Base-by-base conservation (phyloP, 176 grass and related monocot species). In the Neostapfia colusana region DNA sequence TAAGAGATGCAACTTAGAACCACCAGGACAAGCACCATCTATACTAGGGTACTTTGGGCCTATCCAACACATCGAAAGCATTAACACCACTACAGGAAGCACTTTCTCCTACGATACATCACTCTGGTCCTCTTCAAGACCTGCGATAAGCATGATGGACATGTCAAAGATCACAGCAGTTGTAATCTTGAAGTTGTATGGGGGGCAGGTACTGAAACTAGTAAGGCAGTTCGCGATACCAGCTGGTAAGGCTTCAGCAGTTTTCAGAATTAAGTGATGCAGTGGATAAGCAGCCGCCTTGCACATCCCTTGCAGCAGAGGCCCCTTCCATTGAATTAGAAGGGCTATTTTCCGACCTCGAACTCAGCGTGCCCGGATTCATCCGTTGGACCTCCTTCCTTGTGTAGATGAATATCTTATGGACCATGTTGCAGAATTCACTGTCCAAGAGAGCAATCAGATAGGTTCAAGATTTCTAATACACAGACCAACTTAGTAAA, bases 331-430 rank as follows among this genome's bases (percentile, higher is more conserved):
- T 77, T 2, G 87, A 91, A 84, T 87, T 85, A 63, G 75, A 77
- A 18, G 68, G 79, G 55, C 84, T 88, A 21, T 93, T 84, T 65
- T 97, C 94, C 0, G 79, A 79, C 65, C 68, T 85, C 15, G 84
- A 74, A 69, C 82, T 89, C 77, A 97, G 74, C 27, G 86, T 23
- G 40, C 90, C 86, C 5, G 90, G 94, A 70, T 88, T 94, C 91
- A 98, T 98, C 85, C 69, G 84, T 61, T 94, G 89, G 40, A 98
- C 95, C 64, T 98, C 85, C 77, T 94, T 89, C 72, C 74, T 81
- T 15, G 89, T 95, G 67, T 92, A 94, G 79, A 98, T 92, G 79
- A 86, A 92, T 41, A 98, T 98, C 79, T 95, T 98, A 35, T 84
- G 76, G 65, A 98, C 91, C 63, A 98, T 98, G 67, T 70, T 82